These are phyloP conservation scores for Inosperma sp. DNA, from an alignment of 768 basidiomycete species.

Conservation along the genomic window DNA sequence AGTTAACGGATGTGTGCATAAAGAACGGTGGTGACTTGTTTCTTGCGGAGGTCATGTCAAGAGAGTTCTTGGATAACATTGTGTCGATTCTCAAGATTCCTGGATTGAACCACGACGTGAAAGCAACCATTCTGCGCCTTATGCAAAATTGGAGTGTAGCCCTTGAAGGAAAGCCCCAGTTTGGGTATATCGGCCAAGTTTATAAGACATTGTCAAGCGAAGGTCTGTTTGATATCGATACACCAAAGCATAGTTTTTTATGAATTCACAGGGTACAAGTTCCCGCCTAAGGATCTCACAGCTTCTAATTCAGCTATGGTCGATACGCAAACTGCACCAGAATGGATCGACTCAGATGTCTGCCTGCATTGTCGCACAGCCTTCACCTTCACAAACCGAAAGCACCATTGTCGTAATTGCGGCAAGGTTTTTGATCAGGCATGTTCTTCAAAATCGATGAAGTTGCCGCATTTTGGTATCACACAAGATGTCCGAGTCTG, in stretches of 20 bases:
- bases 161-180: conserved; percentile 72
- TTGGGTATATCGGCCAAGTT: conserved; percentile 73
- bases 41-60: conserved; percentile 73
- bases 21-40: conserved; percentile 98
- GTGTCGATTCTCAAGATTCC: conserved; percentile 83
- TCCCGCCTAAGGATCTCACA: conserved; percentile 74
- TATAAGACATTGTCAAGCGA: conserved; percentile 74
- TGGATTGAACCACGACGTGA: conserved; percentile 74
- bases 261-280: conserved; percentile 58
- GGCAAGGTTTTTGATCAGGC: conserved; percentile 94
- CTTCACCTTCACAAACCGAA: conserved; percentile 93
- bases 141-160: conserved; percentile 95
- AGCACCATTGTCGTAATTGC: conserved; percentile 98
- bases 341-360: conserved; percentile 96
- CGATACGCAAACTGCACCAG: conserved; percentile 86
- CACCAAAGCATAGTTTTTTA: conserved; percentile 1
- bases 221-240: conserved; percentile 41
- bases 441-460: conserved; percentile 80
- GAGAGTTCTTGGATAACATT: conserved; percentile 92
- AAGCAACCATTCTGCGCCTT: conserved; percentile 66
- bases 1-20: conserved; percentile 88
- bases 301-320: conserved; percentile 78
- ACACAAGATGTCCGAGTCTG: conserved; percentile 91
- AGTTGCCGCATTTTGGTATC: conserved; percentile 92
- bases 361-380: conserved; percentile 89